Evolutionary conservation across 331 rosid species (phyloP), one percentile per base, ranked within the genome.

Genomic region (Pyrus hybrid): DNA sequence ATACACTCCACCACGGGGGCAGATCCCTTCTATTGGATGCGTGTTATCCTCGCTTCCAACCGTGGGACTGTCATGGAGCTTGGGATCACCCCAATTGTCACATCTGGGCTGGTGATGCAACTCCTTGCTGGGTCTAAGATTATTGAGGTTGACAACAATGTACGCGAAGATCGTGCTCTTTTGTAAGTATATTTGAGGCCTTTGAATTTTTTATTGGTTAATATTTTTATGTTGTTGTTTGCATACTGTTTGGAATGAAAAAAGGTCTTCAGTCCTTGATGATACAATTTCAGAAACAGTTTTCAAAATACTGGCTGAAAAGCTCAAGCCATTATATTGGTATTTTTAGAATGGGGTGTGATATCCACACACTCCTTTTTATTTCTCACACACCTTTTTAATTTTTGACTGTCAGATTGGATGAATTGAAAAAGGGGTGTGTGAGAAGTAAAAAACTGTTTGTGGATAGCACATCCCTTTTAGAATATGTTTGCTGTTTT

Each of bases 41-140:
- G 97, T 77, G 96, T 89, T 37, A 94, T 94, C 62, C 97, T 94
- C 12, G 99, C 97, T 73, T 94, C 97, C 2, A 94, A 90, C 68
- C 95, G 95, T 26, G 99, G 99, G 51, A 94, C 99, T 29, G 97
- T 94, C 43, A 94, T 94, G 99, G 99, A 94, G 83, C 99, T 94
- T 41, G 97, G 97, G 66, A 92, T 94, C 79, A 94, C 98, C 60
- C 99, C 98, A 11, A 94, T 94, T 82, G 96, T 94, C 67, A 94
- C 99, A 23, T 94, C 96, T 65, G 96, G 97, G 57, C 75, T 94
- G 76, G 97, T 94, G 23, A 91, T 91, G 96, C 97, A 94, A 65
- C 96, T 94, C 77, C 80, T 91, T 41, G 97, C 87, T 58, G 97
- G 98, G 17, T 93, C 97, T 1, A 91, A 91, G 86, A 91, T 93